Evolutionary conservation across 257 asterid genomes (phyloP), one percentile per base, ranked within the genome.

Genomic region (Solanum pinnatisectum): DNA sequence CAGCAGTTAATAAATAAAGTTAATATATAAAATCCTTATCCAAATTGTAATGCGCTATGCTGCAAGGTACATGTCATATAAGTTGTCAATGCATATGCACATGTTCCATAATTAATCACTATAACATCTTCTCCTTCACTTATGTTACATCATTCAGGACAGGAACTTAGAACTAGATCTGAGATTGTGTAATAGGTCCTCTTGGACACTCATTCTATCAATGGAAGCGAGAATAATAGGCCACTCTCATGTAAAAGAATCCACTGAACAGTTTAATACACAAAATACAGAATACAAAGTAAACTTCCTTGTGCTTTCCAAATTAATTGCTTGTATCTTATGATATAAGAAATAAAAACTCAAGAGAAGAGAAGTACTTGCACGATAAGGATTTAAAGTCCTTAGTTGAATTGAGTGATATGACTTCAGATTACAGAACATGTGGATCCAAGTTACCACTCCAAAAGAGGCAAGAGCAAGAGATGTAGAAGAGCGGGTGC

Each of bases 371-470:
- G 52, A 77, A 91, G 60, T 96, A 97, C 99, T 94, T 92, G 99
- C 99, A 87, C 99, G 98, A 89, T 96, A 97, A 81, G 99, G 98
- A 91, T 97, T 97, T 89, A 97, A 93, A 56, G 99, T 97, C 98
- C 99, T 95, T 77, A 96, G 94, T 91, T 95, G 98, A 91, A 97
- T 97, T 92, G 99, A 94, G 84, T 97, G 99, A 91, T 97, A 97
- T 77, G 98, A 97, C 92, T 96, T 96, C 89, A 97, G 95, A 92
- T 97, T 97, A 96, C 99, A 96, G 93, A 93, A 97, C 99, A 97
- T 94, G 98, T 97, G 99, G 92, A 96, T 88, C 95, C 98, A 93
- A 90, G 98, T 93, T 70, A 97, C 87, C 67, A 92, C 94, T 85
- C 96, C 98, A 89, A 97, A 97, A 68, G 96, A 92, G 89, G 96